A percentile compares a stretch with the other conserved stretches of the same genome.
Evolutionary conservation across 257 asterid species (phyloP).

Genomic region (Solanum virginianum): DNA sequence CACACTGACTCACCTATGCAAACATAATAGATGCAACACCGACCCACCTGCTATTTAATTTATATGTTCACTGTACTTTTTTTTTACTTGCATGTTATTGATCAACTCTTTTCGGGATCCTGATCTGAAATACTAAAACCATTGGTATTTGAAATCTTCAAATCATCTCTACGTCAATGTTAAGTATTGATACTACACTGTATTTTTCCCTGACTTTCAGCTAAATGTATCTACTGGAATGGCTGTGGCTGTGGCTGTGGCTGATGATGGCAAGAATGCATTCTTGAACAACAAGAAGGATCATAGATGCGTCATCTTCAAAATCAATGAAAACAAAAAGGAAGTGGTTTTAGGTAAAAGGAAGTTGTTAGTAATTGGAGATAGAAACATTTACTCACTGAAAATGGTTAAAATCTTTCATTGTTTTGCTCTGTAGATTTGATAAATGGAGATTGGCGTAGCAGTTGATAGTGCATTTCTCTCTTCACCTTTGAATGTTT

Average conservation of each 20-base stretch:
- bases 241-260: conserved; percentile 57
- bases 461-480: no score
- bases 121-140: background rate
- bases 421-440: no score
- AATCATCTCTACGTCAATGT: background rate
- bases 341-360: no score
- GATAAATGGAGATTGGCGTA: no score
- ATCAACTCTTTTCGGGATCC: no score
- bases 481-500: no score
- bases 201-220: conserved; percentile 7
- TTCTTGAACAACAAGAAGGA: conserved; percentile 54
- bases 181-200: background rate
- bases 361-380: no score
- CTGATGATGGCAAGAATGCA: conserved; percentile 38
- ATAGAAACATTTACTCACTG: no score
- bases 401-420: no score
- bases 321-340: conserved; percentile 50
- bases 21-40: background rate
- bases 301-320: conserved; percentile 45
- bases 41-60: background rate
- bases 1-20: no score
- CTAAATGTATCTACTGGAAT: conserved; percentile 46
- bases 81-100: no score
- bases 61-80: no score
- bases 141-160: background rate